Evolutionary conservation across 2,329 filamentous ascomycete genomes (phyloP).

Genomic region (Pseudocercospora fijiensis): DNA sequence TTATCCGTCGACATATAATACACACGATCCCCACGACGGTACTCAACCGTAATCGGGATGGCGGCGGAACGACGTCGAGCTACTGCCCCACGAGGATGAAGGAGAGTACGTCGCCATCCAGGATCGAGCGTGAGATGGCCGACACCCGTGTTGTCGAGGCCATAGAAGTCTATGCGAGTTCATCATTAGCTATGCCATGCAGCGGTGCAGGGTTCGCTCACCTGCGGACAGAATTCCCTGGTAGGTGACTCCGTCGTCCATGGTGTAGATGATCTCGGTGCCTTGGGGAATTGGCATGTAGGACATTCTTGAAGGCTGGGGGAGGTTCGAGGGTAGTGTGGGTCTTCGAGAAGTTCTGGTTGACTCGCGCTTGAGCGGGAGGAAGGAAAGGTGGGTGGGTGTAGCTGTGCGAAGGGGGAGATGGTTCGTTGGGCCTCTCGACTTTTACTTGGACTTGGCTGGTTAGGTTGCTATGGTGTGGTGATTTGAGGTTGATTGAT

Average conservation of each 20-base stretch:
- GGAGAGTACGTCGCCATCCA: background rate
- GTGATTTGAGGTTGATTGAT: background rate
- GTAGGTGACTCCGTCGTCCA: background rate
- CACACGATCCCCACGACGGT: background rate
- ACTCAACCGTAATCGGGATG: background rate
- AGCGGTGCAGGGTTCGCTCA: background rate
- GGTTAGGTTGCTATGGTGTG: background rate
- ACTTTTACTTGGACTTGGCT: background rate
- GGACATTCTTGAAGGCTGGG: background rate
- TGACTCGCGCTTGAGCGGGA: background rate
- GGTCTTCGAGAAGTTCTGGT: background rate
- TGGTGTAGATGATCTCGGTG: background rate
- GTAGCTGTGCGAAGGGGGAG: background rate
- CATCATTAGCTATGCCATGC: background rate
- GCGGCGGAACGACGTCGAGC: background rate
- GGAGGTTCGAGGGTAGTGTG: background rate
- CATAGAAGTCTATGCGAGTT: background rate
- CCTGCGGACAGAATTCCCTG: background rate
- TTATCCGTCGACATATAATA: background rate
- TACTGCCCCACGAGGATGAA: background rate
- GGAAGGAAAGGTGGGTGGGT: background rate
- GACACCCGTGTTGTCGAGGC: background rate
- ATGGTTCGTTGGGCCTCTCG: background rate
- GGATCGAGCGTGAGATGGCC: background rate
- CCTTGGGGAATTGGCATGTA: background rate